Conservation (phyloP, 2,329 filamentous ascomycete species). For the Penicillium sp. region DNA sequence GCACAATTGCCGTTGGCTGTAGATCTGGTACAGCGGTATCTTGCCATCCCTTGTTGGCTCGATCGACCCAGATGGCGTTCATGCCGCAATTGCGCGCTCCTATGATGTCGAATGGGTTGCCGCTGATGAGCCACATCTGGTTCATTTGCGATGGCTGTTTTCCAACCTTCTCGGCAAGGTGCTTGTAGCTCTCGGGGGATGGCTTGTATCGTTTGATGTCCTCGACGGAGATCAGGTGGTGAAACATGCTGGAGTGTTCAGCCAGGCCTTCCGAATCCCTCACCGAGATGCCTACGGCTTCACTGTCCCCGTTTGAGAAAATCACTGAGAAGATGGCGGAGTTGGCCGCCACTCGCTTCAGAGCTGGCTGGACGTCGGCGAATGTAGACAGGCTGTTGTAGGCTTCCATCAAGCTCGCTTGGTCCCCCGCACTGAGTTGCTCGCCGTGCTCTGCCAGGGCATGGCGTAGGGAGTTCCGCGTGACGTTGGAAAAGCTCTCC, state of each 20-base stretch:
- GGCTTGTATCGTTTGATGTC: slow-evolving; percentile 64
- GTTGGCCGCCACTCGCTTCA: slow-evolving; percentile 49
- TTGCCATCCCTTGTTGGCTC: slow-evolving; percentile 61
- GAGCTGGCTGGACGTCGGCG: slow-evolving; percentile 58
- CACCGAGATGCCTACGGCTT: slow-evolving; percentile 60
- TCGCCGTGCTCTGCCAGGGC: slow-evolving; percentile 59
- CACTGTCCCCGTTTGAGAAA: slow-evolving; percentile 67
- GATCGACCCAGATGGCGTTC: slow-evolving; percentile 66
- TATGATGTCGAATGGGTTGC: slow-evolving; percentile 71
- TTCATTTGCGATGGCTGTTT: slow-evolving; percentile 44
- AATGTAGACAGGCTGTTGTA: slow-evolving; percentile 67
- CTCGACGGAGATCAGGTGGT: slow-evolving; percentile 62
- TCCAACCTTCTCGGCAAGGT: slow-evolving; percentile 54
- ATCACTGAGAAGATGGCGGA: slow-evolving; percentile 55
- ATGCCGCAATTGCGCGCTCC: slow-evolving; percentile 63
- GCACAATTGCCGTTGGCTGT: slow-evolving; percentile 55
- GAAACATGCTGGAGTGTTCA: slow-evolving; percentile 50
- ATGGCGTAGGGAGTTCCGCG: slow-evolving; percentile 60
- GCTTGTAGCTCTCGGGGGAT: slow-evolving; percentile 58
- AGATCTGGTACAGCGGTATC: slow-evolving; percentile 56
- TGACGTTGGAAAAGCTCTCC: slow-evolving; percentile 62
- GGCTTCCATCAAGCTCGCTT: slow-evolving; percentile 57
- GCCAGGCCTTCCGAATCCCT: slow-evolving; percentile 56
- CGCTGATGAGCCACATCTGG: slow-evolving; percentile 66
- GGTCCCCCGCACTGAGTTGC: slow-evolving; percentile 45